phyloP scores from a whole-genome alignment of 164 flowering plant species.

The Umbilicus rupestris region DNA sequence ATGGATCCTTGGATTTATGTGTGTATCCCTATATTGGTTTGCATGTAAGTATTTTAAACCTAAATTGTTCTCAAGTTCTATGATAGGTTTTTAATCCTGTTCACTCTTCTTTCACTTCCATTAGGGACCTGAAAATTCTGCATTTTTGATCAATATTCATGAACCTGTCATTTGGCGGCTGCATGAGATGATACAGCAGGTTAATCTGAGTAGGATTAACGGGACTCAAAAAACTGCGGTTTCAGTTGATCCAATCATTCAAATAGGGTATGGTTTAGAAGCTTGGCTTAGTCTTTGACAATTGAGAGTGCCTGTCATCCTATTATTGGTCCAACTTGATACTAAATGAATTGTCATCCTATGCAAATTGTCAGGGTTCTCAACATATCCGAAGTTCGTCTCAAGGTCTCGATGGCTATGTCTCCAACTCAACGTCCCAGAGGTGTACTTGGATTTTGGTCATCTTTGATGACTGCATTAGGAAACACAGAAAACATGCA shows the following conservation, averaged over 20 bases:
- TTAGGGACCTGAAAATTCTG: constrained; percentile 80
- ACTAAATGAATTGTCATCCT: neutral
- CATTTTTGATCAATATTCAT: constrained; percentile 79
- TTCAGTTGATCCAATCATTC: constrained; percentile 84
- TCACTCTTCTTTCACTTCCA: constrained; percentile 3
- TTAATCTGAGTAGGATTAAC: constrained; percentile 44
- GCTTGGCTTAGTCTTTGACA: neutral
- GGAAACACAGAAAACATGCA: constrained; percentile 98
- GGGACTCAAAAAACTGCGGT: constrained; percentile 61
- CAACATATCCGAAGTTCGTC: constrained; percentile 78
- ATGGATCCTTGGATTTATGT: constrained; percentile 66
- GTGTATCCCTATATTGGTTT: constrained; percentile 87
- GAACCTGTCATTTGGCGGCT: constrained; percentile 99
- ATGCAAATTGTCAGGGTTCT: constrained; percentile 52
- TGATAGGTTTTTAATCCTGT: neutral
- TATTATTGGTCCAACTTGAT: constrained; percentile 8
- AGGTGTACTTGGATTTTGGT: constrained; percentile 99
- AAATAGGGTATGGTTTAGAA: constrained; percentile 75
- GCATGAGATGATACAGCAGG: constrained; percentile 92
- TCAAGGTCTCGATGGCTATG: constrained; percentile 91
- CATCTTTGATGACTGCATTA: constrained; percentile 96
- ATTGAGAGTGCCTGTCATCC: neutral
- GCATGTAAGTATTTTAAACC: constrained; percentile 37
- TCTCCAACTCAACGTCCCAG: constrained; percentile 96
- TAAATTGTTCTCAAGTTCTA: neutral